phyloP scores from a whole-genome alignment of 768 basidiomycete species.

The Mycena belliarum region DNA sequence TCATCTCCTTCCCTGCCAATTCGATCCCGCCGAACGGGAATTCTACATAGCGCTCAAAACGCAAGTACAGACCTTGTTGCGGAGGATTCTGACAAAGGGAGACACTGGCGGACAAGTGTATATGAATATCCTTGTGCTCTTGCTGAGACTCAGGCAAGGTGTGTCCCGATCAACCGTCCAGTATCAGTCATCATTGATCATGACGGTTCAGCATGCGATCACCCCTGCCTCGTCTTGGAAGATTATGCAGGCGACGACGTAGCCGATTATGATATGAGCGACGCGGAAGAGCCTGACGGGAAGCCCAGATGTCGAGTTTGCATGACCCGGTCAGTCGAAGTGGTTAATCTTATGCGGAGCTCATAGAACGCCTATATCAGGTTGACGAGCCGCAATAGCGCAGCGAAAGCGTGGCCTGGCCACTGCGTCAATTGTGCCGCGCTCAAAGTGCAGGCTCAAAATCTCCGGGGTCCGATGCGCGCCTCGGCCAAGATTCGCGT shows the following conservation, averaged over 20 bases:
- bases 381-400: slow-evolving; percentile 37
- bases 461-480: slow-evolving; percentile 57
- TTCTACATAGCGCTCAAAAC: slow-evolving; percentile 78
- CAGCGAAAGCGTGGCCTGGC: slow-evolving; percentile 35
- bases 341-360: neutral
- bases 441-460: slow-evolving; percentile 48
- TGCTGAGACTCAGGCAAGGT: slow-evolving; percentile 91
- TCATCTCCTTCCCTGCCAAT: slow-evolving; percentile 70
- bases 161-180: slow-evolving; percentile 18
- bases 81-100: slow-evolving; percentile 58
- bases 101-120: slow-evolving; percentile 47
- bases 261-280: slow-evolving; percentile 35
- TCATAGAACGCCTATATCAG: slow-evolving; percentile 26
- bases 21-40: slow-evolving; percentile 70
- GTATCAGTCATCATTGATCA: neutral
- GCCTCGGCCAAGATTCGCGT: slow-evolving; percentile 88
- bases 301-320: slow-evolving; percentile 47
- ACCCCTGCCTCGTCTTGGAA: slow-evolving; percentile 78
- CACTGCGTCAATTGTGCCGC: slow-evolving; percentile 64
- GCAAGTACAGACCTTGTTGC: slow-evolving; percentile 63
- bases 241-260: no score
- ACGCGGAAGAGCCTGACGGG: slow-evolving; percentile 67
- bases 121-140: slow-evolving; percentile 66
- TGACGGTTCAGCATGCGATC: slow-evolving; percentile 72
- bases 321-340: slow-evolving; percentile 3